Base-by-base conservation (phyloP, 2,329 filamentous ascomycete species). In the Rachicladosporium sp. region DNA sequence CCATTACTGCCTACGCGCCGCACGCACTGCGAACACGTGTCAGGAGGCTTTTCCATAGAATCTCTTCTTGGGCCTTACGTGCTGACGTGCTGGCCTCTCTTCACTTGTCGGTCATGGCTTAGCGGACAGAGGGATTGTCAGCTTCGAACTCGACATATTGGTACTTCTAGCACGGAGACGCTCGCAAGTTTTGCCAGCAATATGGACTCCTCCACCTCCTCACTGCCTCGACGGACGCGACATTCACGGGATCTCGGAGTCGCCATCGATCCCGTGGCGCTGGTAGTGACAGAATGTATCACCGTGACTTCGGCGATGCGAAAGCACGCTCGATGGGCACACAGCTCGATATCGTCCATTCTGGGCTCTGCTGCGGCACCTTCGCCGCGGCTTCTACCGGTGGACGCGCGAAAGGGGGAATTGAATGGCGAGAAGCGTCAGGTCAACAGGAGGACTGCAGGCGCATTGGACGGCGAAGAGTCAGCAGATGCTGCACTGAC, bases 261-360 rank as follows among this genome's bases (percentile, higher is more conserved):
- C 23, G 58, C 58, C 34, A 59, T 61, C 35, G 56, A 61, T 44
- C 58, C 57, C 4, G 55, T 59, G 29, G 55, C 58, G 36, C 70
- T 98, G 53, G 87, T 98, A 49, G 94, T 93, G 47, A 94, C 89
- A 63, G 91, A 98, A 78, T 98, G 91, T 63, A 96, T 96, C 58
- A 89, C 88, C 34, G 89, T 98, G 65, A 96, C 91, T 10, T 95
- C 89, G 46, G 87, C 88, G 45, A 95, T 98, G 74, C 88, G 93
- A 56, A 98, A 98, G 67, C 82, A 95, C 74, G 83, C 87, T 48
- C 82, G 91, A 49, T 96, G 89, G 71, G 86, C 87, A 35, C 88
- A 96, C 60, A 94, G 88, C 9, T 95, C 88, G 4, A 91, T 98
- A 33, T 87, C 91, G 30, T 89, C 89, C 38, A 98, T 98, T 45